Base-by-base conservation (phyloP, 2,329 filamentous ascomycete species). In the Fonsecaea erecta region DNA sequence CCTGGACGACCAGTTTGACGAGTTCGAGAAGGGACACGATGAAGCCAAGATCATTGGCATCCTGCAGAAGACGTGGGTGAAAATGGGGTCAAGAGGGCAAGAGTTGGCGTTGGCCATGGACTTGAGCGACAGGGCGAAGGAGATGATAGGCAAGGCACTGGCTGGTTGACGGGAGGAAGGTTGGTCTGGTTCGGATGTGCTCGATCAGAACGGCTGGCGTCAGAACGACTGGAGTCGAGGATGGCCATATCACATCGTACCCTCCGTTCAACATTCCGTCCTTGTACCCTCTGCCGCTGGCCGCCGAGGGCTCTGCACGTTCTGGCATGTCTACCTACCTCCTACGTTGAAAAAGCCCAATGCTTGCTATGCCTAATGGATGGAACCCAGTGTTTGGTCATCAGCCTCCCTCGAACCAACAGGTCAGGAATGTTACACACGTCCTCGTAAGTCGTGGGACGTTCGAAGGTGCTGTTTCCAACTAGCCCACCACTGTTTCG, bases 1-100 rank as follows among this genome's bases (percentile, higher is more conserved):
- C 75, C 78, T 96, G 70, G 92, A 95, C 75, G 91, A 94, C 75
- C 90, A 95, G 74, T 90, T 96, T 68, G 92, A 93, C 72, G 86
- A 85, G 57, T 96, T 95, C 77, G 89, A 92, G 81, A 83, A 84
- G 74, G 63, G 56, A 0, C 68, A 68, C 40, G 90, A 92, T 73
- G 90, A 94, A 78, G 88, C 87, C 57, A 96, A 95, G 61, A 72
- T 73, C 32, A 53, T 71, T 8, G 51, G 57, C 14, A 72, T 72
- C 14, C 26, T 72, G 63, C 69, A 68, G 54, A 73, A 72, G 66
- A 71, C 71, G 8, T 70, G 65, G 68, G 64, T 65, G 59, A 67
- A 72, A 59, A 68, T 68, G 64, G 67, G 64, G 16, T 53, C 65
- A 34, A 58, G 65, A 26, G 72, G 67, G 35, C 69, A 71, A 32